Conservation (phyloP, 2,329 filamentous ascomycete species). For the Cercospora sp. region DNA sequence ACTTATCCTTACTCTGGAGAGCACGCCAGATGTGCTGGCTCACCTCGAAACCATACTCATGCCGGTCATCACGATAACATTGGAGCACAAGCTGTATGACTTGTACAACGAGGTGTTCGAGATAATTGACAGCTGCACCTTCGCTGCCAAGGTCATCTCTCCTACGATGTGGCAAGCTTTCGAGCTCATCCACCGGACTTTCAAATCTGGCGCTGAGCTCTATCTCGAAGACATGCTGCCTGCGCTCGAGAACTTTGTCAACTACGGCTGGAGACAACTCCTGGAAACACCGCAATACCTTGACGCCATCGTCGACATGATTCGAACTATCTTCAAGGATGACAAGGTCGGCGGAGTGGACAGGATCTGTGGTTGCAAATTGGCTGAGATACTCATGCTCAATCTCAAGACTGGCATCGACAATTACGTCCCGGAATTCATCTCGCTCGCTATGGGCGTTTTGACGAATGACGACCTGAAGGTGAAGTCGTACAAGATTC, state of each 20-base stretch:
- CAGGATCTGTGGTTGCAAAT: conserved; percentile 94
- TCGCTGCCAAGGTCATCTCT: conserved; percentile 93
- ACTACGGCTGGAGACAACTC: conserved; percentile 80
- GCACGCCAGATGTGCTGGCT: conserved; percentile 89
- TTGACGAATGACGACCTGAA: conserved; percentile 74
- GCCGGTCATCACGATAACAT: conserved; percentile 92
- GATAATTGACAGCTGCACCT: conserved; percentile 98
- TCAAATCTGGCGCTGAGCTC: conserved; percentile 94
- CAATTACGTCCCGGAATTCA: conserved; percentile 83
- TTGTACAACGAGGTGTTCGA: conserved; percentile 98
- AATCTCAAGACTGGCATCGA: conserved; percentile 87
- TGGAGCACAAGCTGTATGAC: conserved; percentile 97
- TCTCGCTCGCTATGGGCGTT: conserved; percentile 83
- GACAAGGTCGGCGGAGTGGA: conserved; percentile 91
- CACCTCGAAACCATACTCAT: conserved; percentile 95
- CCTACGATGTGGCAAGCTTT: conserved; percentile 98
- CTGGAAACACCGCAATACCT: conserved; percentile 83
- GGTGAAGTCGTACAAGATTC: conserved; percentile 90
- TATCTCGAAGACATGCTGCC: conserved; percentile 99
- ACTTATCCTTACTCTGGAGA: conserved; percentile 92
- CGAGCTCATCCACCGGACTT: conserved; percentile 92
- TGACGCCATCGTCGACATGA: conserved; percentile 87
- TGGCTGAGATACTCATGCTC: conserved; percentile 95
- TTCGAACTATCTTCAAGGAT: conserved; percentile 90
- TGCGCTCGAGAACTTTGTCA: conserved; percentile 95